Conservation (phyloP, 176 grass and related monocot genomes). For the Neostapfia colusana region DNA sequence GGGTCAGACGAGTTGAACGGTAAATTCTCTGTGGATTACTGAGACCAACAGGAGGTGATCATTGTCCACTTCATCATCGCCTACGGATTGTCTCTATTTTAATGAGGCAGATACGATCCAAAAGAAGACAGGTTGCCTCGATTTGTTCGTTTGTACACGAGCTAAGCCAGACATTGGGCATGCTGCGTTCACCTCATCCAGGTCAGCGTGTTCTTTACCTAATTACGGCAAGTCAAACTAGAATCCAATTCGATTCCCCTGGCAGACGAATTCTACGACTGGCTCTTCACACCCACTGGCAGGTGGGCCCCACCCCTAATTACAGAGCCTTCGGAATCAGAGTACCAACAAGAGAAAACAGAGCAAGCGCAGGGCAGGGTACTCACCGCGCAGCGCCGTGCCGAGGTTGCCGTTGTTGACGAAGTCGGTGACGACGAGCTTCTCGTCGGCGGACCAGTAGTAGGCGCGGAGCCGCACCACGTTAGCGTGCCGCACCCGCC, state of each 20-base stretch:
- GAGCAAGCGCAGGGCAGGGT: too few species aligned
- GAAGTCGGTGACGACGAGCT: conserved; percentile 89
- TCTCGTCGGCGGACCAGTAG: conserved; percentile 88
- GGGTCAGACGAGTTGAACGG: too few species aligned
- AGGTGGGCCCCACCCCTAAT: too few species aligned
- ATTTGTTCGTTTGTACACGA: neutral
- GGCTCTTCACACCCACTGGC: too few species aligned
- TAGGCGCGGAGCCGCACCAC: conserved; percentile 70
- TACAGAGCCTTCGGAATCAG: too few species aligned
- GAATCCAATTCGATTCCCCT: too few species aligned
- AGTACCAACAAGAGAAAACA: too few species aligned
- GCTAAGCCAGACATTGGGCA: neutral
- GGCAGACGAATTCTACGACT: too few species aligned
- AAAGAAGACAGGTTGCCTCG: neutral
- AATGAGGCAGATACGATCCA: neutral
- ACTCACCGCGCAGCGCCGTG: conserved; percentile 61
- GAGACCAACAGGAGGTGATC: neutral
- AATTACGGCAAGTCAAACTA: neutral
- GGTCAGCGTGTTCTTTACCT: neutral
- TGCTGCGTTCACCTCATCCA: neutral
- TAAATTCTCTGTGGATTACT: neutral
- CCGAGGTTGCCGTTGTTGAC: conserved; percentile 88
- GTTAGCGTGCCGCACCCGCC: conserved; percentile 63
- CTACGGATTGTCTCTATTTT: neutral
- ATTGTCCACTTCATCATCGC: neutral